These are phyloP conservation scores for Singerocomus rubriflavus DNA, from an alignment of 1,284 basidiomycete species.

Conservation along the genomic window DNA sequence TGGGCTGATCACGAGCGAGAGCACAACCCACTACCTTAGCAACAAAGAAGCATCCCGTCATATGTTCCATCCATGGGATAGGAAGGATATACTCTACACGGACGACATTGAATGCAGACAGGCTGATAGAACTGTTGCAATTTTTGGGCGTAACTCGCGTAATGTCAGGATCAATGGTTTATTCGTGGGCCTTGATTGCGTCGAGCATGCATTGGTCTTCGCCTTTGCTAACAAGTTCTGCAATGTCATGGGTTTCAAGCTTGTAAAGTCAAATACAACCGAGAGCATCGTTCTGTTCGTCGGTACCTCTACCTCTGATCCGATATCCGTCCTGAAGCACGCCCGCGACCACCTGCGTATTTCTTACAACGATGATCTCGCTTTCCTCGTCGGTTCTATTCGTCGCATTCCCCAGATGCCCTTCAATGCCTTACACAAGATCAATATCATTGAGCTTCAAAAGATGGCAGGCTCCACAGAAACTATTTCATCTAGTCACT, in stretches of 20 bases:
- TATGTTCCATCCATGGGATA: constrained; percentile 29
- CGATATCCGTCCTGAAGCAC: constrained; percentile 24
- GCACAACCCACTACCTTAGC: constrained; percentile 26
- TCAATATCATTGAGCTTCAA: constrained; percentile 26
- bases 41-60: constrained; percentile 27
- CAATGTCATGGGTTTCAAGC: constrained; percentile 21
- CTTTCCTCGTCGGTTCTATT: constrained; percentile 20
- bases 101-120: constrained; percentile 31
- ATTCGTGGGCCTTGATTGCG: constrained; percentile 28
- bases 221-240: constrained; percentile 19
- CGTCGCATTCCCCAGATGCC: constrained; percentile 28
- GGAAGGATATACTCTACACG: constrained; percentile 25
- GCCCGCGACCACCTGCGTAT: constrained; percentile 20
- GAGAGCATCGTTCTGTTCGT: constrained; percentile 25
- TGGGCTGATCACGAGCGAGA: constrained; percentile 25
- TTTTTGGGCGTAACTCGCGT: constrained; percentile 29
- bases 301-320: constrained; percentile 18
- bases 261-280: constrained; percentile 25
- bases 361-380: constrained; percentile 19
- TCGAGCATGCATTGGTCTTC: constrained; percentile 27
- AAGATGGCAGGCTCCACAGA: constrained; percentile 22
- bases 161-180: constrained; percentile 31
- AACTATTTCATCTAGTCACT: constrained; percentile 6
- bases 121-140: constrained; percentile 26
- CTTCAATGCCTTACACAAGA: constrained; percentile 31